These are phyloP conservation scores for Wickerhamomyces sp. DNA, from an alignment of 1,139 yeast genomes.

Conservation along the genomic window DNA sequence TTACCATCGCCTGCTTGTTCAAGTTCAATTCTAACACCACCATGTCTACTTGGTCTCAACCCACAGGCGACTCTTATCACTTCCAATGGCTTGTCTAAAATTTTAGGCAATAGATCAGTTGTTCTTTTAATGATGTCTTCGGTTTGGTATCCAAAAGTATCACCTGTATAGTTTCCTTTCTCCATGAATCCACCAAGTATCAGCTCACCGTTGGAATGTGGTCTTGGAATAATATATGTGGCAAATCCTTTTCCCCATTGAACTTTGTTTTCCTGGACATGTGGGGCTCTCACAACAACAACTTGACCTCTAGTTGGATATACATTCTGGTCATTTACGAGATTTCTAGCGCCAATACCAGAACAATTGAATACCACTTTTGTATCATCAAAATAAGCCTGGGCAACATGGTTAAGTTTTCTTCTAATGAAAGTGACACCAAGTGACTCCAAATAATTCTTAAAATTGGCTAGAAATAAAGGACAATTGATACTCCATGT, in stretches of 20 bases:
- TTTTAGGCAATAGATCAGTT: slow-evolving; percentile 46
- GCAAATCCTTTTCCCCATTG: slow-evolving; percentile 51
- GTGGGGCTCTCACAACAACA: slow-evolving; percentile 55
- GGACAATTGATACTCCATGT: slow-evolving; percentile 72
- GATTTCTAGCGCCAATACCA: slow-evolving; percentile 54
- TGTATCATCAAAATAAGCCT: slow-evolving; percentile 40
- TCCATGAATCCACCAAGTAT: slow-evolving; percentile 68
- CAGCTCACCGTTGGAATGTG: slow-evolving; percentile 53
- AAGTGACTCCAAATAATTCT: slow-evolving; percentile 32
- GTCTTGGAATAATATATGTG: slow-evolving; percentile 67
- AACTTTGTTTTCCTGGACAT: slow-evolving; percentile 41
- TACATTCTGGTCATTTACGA: slow-evolving; percentile 52
- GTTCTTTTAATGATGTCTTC: slow-evolving; percentile 61
- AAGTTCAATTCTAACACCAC: slow-evolving; percentile 60
- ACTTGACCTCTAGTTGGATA: slow-evolving; percentile 71
- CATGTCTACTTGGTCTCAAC: slow-evolving; percentile 62
- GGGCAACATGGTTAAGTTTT: slow-evolving; percentile 45
- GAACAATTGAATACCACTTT: slow-evolving; percentile 62
- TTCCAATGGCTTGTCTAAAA: slow-evolving; percentile 39
- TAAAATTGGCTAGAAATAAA: slow-evolving; percentile 42
- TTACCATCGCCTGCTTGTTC: slow-evolving; percentile 36
- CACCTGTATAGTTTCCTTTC: slow-evolving; percentile 50
- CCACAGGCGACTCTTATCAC: slow-evolving; percentile 61
- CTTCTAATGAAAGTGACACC: slow-evolving; percentile 48
- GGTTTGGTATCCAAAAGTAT: slow-evolving; percentile 48